Base-by-base conservation (phyloP, 805 yeast species). In the Lipomyces yamadae region DNA sequence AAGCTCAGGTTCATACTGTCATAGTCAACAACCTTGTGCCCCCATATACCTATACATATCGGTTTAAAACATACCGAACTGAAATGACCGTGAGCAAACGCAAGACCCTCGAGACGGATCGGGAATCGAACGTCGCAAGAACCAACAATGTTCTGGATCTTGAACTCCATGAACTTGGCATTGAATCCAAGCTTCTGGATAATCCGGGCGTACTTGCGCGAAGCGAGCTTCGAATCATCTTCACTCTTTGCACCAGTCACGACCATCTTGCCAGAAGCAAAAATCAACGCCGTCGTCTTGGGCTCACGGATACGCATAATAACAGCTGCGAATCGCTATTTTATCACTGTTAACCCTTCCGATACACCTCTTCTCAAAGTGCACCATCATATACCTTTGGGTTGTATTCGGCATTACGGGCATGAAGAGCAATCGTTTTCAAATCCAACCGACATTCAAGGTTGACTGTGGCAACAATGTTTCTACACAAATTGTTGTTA, bases 281-380 rank as follows among this genome's bases (percentile, higher is more conserved):
- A 95, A 72, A 95, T 95, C 73, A 95, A 83, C 0, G 99, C 98
- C 1, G 99, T 95, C 0, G 99, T 95, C 79, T 95, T 95, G 18
- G 99, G 99, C 78, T 95, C 99, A 80, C 99, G 87, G 74, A 95
- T 95, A 84, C 99, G 91, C 99, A 95, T 95, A 74, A 95, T 95
- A 60, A 95, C 99, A 66, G 99, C 99, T 13, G 99, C 99, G 82
- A 95, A 95, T 82, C 99, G 96, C 78, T 70, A 33, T 29, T 18
- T 52, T n/a, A 56, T 24, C 50, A 42, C 24, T 13, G 63, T 61
- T 34, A 60, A 34, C 58, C 32, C 50, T 8, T 58, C 32, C 42
- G 3, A 24, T 30, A 35, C 24, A 4, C n/a, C 32, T 30, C 35
- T 29, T 15, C 8, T 32, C 34, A 29, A 15, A 33, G 6, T 4